Evolutionary conservation across 2,329 filamentous ascomycete genomes (phyloP), one percentile per base, ranked within the genome.

Genomic region (Trichoderma sp.): DNA sequence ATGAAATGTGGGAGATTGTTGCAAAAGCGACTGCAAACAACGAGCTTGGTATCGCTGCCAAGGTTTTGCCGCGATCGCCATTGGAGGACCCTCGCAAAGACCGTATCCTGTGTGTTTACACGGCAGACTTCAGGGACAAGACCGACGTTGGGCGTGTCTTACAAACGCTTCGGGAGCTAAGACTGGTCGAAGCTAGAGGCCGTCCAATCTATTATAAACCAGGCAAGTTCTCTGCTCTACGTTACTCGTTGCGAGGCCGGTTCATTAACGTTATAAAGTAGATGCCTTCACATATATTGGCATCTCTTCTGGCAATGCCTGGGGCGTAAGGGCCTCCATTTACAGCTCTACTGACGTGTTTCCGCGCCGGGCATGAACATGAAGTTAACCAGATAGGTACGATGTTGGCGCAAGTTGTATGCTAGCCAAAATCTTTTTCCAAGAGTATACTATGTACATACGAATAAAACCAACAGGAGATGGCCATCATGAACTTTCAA

Each of bases 101-200:
- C 24, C 84, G 88, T 24, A 79, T 96, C 53, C 88, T 96, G 31
- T 94, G 91, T 72, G 83, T 96, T 8, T 96, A 96, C 78, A 96
- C 92, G 5, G 81, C 83, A 53, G 88, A 97, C 77, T 96, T 94
- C 76, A 82, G 82, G 33, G 89, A 96, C 75, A 83, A 81, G 63
- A 81, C 84, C 4, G 92, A 96, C 76, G 86, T 96, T 6, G 84
- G 83, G 33, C 85, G 91, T 55, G 91, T 96, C 4, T 80, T 95
- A 49, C 76, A 82, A 69, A 85, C 83, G 72, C 78, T 96, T 71
- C 84, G 85, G 62, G 83, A 88, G 68, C 81, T 94, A 69, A 88
- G 85, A 8, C 80, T 96, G 47, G 83, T 91, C 62, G 82, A 82
- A 40, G 70, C 77, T 24, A 79, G 72, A 60, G 78, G 78, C 4